Base-by-base conservation (phyloP, 2,329 filamentous ascomycete species). In the Sphaerulina musiva region DNA sequence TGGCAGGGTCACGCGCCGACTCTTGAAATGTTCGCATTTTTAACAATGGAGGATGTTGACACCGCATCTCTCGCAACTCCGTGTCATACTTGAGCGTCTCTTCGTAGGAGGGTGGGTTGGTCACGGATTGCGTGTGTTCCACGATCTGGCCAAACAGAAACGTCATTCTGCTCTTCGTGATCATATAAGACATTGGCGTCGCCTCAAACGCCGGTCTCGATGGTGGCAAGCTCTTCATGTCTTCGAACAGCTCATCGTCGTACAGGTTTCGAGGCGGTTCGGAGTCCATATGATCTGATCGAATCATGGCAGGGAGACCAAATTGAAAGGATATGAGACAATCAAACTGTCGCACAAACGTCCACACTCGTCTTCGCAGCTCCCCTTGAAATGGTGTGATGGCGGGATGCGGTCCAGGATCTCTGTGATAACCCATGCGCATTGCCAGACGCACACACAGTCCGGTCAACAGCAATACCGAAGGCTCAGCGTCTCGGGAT, bases 171-270 rank as follows among this genome's bases (percentile, higher is more conserved):
- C 83, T 77, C 69, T 91, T 90, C 34, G 80, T 80, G 62, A 91
- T 89, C 79, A 91, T 84, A 69, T 89, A 92, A 8, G 84, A 82
- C 60, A 89, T 83, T 1, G 86, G 86, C 0, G 88, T 92, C 2
- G 85, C 80, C 66, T 91, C 86, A 0, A 79, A 82, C 32, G 75
- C 75, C 0, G 87, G 84, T 53, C 86, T 76, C 0, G 85, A 81
- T 1, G 81, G 78, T 1, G 88, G 88, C 8, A 92, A 70, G 6
- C 78, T 72, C 60, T 84, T 85, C 58, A 82, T 85, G 20, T 81
- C 79, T 2, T 85, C 83, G 45, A 83, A 79, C 39, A 93, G 84
- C 61, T 92, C 88, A 58, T 91, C 86, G 62, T 93, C 88, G 66
- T 87, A 88, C 12, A 92, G 79, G 64, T 92, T 93, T 53, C 83